Conservation (phyloP, 768 basidiomycete genomes). For the Tylopilus rubrobrunneus region DNA sequence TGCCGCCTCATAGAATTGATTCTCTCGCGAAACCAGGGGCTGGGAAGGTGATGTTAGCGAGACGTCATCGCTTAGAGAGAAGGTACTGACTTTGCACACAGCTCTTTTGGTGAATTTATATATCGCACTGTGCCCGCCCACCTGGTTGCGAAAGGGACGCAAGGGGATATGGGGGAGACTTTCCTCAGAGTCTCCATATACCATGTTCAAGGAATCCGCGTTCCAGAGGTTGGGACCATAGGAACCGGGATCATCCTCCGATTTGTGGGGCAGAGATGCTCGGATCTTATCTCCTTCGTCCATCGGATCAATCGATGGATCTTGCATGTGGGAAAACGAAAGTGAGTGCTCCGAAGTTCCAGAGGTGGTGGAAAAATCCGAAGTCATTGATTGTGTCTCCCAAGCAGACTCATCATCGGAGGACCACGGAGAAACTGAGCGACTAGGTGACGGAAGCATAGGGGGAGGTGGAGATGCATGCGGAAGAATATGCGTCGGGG, state of each 20-base stretch:
- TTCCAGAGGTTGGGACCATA: constrained; percentile 20
- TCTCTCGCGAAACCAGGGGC: constrained; percentile 96
- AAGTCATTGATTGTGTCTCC: constrained; percentile 66
- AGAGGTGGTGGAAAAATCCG: constrained; percentile 58
- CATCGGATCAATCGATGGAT: constrained; percentile 15
- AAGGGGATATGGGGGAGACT: constrained; percentile 85
- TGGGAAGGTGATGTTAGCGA: constrained; percentile 32
- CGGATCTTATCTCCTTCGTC: constrained; percentile 15
- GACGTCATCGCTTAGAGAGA: background rate
- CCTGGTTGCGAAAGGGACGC: constrained; percentile 94
- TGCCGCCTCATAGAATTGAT: constrained; percentile 95
- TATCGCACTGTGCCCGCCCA: constrained; percentile 95
- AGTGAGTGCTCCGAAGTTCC: constrained; percentile 32
- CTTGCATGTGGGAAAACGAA: constrained; percentile 26
- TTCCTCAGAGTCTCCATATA: constrained; percentile 49
- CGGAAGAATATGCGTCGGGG: constrained; percentile 34
- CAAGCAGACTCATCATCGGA: constrained; percentile 76
- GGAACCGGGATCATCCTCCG: constrained; percentile 14
- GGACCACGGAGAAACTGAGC: constrained; percentile 57
- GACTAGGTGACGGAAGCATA: constrained; percentile 13
- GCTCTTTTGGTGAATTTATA: constrained; percentile 98
- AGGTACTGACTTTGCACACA: constrained; percentile 86
- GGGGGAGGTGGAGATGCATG: constrained; percentile 20
- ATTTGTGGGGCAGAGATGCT: constrained; percentile 5
- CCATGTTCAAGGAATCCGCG: constrained; percentile 36